Base-by-base conservation (phyloP, 495 filamentous ascomycete genomes). In the Talaromyces proteolyticus region DNA sequence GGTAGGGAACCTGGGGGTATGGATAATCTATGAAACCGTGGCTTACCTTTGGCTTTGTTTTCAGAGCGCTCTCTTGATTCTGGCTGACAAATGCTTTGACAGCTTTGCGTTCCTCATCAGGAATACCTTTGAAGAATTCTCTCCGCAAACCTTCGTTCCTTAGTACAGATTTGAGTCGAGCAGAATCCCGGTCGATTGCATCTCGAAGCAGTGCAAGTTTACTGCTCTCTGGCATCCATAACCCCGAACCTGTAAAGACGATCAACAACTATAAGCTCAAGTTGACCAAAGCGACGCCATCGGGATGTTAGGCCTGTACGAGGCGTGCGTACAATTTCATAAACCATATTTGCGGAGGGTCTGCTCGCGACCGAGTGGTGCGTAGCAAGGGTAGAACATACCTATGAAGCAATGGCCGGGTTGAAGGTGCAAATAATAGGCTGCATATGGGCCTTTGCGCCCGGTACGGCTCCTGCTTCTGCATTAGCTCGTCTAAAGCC, bases 21-120 rank as follows among this genome's bases (percentile, higher is more conserved):
- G 20, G 39, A 49, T 39, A 40, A 20, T 54, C 26, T 40, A n/a
- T 46, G 36, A 55, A 23, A 45, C 5, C 3, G 17, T 40, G 21
- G 64, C 79, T 55, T 64, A 91, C 87, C 81, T 90, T 92, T 0
- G 90, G 90, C 59, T 86, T 87, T 34, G 79, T 91, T 74, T 93
- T 93, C 10, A 95, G 69, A 39, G 87, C 87, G 48, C 78, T 84
- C 54, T 84, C 82, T 51, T 71, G 65, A 56, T 92, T 95, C 40
- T 67, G 62, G 40, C 67, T 73, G 8, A 79, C 73, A 66, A 93
- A 93, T 3, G 86, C 87, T 40, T 77, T 69, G 3, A 92, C 70
- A 50, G 77, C 77, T 51, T 79, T 75, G 50, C 78, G 73, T 50
- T 83, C 75, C 43, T 84, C 72, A 12, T 72, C 68, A 22, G 75